phyloP scores from a whole-genome alignment of 306 rosid genomes.

The Hylodesmum podocarpum region DNA sequence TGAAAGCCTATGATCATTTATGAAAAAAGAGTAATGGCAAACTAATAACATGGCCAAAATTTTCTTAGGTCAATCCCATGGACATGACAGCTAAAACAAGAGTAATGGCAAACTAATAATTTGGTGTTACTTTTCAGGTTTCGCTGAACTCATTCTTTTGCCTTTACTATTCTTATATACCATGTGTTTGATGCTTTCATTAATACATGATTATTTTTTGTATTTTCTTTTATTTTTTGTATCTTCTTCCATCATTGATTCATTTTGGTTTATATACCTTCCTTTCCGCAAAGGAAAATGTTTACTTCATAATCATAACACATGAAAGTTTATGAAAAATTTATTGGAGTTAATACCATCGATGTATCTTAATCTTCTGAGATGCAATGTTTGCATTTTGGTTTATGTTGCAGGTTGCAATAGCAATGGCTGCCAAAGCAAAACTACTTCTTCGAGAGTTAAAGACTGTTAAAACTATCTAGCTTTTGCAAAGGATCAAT shows the following conservation, averaged over 20 bases:
- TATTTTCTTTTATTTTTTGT: not conserved
- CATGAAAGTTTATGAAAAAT: not conserved
- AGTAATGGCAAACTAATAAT: constrained; percentile 15
- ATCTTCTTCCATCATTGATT: not conserved
- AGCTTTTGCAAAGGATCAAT: constrained; percentile 97
- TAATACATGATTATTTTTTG: not conserved
- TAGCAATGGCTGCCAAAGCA: constrained; percentile 99
- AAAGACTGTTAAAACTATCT: constrained; percentile 94
- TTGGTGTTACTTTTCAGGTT: constrained; percentile 15
- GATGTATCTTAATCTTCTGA: constrained; percentile 16
- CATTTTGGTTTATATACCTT: not conserved
- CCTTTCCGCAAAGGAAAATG: not conserved
- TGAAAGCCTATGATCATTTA: too few species aligned
- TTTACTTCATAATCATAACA: not conserved
- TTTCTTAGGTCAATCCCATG: not conserved
- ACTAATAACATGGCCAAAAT: not conserved
- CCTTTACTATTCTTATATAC: not conserved
- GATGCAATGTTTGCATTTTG: constrained; percentile 38
- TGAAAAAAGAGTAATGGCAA: not conserved
- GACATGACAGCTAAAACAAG: not conserved
- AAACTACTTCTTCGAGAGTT: constrained; percentile 95
- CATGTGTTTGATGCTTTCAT: not conserved
- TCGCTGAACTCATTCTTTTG: not conserved
- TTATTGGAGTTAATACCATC: not conserved
- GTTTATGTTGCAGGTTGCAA: constrained; percentile 73